Percentiles rank a stretch among this genome's conserved stretches.
phyloP scores from a whole-genome alignment of 495 filamentous ascomycete species.

The Saxophila tyrrhenica region DNA sequence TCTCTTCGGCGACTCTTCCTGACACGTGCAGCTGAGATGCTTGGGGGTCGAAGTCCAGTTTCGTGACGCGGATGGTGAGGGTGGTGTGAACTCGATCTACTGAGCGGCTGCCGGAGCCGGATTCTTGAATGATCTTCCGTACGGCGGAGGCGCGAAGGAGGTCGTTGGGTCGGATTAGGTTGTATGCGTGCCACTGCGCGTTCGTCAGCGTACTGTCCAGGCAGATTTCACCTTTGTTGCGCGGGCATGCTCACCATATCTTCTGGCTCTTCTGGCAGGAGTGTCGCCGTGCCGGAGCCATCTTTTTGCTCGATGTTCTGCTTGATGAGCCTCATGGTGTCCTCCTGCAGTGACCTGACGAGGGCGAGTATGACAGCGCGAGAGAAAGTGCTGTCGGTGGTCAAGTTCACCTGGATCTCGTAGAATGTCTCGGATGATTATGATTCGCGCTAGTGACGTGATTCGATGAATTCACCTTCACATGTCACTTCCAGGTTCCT shows the following conservation, averaged over 20 bases:
- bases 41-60: constrained; percentile 80
- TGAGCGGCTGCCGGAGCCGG: constrained; percentile 60
- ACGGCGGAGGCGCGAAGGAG: constrained; percentile 71
- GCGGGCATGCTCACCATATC: constrained; percentile 61
- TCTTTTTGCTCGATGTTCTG: constrained; percentile 55
- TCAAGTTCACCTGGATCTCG: too few relatives aligned
- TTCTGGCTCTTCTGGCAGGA: constrained; percentile 84
- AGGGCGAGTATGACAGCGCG: too few relatives aligned
- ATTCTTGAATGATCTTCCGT: constrained; percentile 58
- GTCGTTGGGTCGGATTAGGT: constrained; percentile 74
- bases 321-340: constrained; percentile 60
- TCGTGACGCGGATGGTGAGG: constrained; percentile 70
- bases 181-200: constrained; percentile 85
- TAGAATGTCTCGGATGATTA: too few relatives aligned
- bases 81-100: constrained; percentile 66
- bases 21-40: constrained; percentile 74
- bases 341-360: too few relatives aligned
- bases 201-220: not conserved
- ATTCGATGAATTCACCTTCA: too few relatives aligned
- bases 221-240: not conserved
- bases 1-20: constrained; percentile 73
- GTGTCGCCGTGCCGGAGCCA: constrained; percentile 66
- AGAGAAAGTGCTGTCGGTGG: too few relatives aligned
- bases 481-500: too few relatives aligned
- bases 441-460: too few relatives aligned